Evolutionary conservation across 441 rosid species (phyloP).

Genomic region (Brassica balearica): DNA sequence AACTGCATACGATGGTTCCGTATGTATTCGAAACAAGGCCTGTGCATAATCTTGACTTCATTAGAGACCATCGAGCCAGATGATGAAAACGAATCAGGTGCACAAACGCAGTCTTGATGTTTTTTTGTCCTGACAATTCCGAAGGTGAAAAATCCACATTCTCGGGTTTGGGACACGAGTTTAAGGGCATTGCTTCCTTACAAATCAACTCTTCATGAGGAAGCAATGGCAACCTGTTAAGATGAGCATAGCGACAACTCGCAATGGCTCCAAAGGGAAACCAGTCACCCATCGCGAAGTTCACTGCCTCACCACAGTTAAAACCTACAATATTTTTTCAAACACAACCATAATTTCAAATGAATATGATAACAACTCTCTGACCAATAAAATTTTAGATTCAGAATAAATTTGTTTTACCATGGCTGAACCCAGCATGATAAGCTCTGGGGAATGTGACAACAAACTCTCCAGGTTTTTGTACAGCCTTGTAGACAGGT

Average conservation of each 20-base stretch:
- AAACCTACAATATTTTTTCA: conserved; percentile 62
- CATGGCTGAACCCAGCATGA: conserved; percentile 99
- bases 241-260: conserved; percentile 89
- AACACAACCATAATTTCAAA: conserved; percentile 1
- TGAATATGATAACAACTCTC: background rate
- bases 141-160: conserved; percentile 62
- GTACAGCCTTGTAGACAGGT: conserved; percentile 97
- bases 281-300: conserved; percentile 96
- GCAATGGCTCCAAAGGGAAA: conserved; percentile 94
- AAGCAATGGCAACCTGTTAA: conserved; percentile 87
- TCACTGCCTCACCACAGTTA: conserved; percentile 99
- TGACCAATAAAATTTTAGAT: conserved; percentile 3
- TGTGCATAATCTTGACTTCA: conserved; percentile 71
- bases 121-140: conserved; percentile 62
- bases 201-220: conserved; percentile 99
- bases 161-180: conserved; percentile 58
- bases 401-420: conserved; percentile 47
- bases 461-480: conserved; percentile 96
- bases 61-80: conserved; percentile 78
- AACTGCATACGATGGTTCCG: conserved; percentile 80
- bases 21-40: conserved; percentile 56
- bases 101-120: conserved; percentile 78
- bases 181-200: conserved; percentile 89
- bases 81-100: conserved; percentile 88
- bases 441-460: conserved; percentile 96